phyloP scores from a whole-genome alignment of 2,329 filamentous ascomycete genomes.

The Trichoderma sp. region DNA sequence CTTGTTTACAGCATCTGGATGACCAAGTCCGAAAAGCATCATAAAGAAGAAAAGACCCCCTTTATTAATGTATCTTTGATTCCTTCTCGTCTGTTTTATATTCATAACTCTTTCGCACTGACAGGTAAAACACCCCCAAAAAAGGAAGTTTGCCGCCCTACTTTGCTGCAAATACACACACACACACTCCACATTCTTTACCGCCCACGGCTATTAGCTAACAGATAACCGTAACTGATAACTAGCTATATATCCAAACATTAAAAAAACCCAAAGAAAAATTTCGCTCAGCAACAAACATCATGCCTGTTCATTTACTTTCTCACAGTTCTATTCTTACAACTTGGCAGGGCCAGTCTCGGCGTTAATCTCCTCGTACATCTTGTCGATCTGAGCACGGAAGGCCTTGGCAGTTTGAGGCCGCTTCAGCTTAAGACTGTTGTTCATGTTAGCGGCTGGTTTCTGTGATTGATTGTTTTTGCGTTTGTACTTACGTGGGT shows the following conservation, averaged over 20 bases:
- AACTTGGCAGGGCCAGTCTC: constrained; percentile 41
- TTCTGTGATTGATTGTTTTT: neutral
- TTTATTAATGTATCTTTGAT: neutral
- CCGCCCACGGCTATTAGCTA: neutral
- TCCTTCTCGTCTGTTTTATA: neutral
- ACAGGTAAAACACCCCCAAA: neutral
- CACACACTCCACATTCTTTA: neutral
- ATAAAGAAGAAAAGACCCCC: neutral
- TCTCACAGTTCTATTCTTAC: constrained; percentile 36
- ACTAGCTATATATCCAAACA: neutral
- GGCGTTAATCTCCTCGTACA: constrained; percentile 56
- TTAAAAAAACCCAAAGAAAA: neutral
- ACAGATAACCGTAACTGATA: neutral
- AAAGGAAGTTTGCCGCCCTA: neutral
- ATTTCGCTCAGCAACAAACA: constrained; percentile 2
- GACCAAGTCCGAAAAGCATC: neutral
- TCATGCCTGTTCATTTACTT: constrained; percentile 13
- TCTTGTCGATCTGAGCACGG: constrained; percentile 51
- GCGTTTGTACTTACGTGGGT: constrained; percentile 67
- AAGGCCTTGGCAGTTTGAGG: constrained; percentile 55
- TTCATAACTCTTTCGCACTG: neutral
- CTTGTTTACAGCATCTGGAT: neutral
- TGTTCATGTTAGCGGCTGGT: constrained; percentile 22
- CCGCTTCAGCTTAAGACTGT: constrained; percentile 59
- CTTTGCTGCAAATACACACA: neutral